Evolutionary conservation across 768 basidiomycete genomes (phyloP).

Genomic region (Boletus fagicola): DNA sequence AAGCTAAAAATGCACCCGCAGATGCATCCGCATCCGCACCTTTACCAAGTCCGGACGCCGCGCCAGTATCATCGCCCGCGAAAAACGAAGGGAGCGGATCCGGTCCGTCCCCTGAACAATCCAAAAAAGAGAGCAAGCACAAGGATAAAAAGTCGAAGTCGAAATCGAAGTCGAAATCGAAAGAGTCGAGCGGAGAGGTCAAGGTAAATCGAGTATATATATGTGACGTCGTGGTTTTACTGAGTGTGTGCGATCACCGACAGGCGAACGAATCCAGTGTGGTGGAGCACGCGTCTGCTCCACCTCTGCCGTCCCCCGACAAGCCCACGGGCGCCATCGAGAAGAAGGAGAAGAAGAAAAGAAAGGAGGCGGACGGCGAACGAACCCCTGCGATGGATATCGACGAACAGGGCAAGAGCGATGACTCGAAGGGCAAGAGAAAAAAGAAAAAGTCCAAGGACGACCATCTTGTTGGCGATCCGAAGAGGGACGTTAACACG

Average conservation of each 20-base stretch:
- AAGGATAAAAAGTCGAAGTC: constrained; percentile 18
- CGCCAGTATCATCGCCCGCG: background rate
- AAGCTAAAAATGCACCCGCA: background rate
- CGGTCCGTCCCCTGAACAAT: background rate
- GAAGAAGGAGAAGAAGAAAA: constrained; percentile 22
- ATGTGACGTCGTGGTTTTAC: constrained; percentile 1
- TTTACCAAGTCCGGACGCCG: background rate
- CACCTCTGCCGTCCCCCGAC: background rate
- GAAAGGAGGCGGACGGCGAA: constrained; percentile 4
- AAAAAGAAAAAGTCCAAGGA: constrained; percentile 22
- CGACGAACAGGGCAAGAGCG: constrained; percentile 1
- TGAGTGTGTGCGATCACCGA: constrained; percentile 3
- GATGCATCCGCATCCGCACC: background rate
- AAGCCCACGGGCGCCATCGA: background rate
- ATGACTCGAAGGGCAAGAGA: constrained; percentile 14
- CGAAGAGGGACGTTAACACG: background rate
- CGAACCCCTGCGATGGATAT: background rate
- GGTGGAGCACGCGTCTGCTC: background rate
- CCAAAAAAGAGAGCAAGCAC: constrained; percentile 24
- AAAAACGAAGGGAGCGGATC: constrained; percentile 1
- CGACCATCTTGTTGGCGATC: background rate
- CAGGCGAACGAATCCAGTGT: constrained; percentile 3
- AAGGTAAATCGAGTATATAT: constrained; percentile 17
- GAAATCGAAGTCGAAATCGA: constrained; percentile 12
- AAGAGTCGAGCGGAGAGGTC: constrained; percentile 2